A percentile compares a stretch with the other conserved stretches of the same genome.
Conservation (phyloP, 2,329 filamentous ascomycete species). For the Zasmidium citrigriseum region DNA sequence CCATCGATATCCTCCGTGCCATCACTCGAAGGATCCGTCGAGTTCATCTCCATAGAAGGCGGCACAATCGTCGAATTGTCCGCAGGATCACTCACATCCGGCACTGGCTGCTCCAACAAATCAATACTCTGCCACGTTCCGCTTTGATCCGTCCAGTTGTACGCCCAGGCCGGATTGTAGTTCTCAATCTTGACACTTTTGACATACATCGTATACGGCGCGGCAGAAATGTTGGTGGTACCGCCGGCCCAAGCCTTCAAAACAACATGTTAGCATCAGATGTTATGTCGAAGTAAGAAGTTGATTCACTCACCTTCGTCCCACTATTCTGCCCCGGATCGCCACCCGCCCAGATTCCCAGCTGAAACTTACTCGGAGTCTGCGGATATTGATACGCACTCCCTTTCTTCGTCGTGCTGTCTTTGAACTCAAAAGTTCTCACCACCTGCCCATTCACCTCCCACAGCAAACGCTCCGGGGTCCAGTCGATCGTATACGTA, state of each 20-base stretch:
- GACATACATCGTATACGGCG: constrained; percentile 9
- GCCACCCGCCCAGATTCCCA: constrained; percentile 7
- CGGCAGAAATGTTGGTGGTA: neutral
- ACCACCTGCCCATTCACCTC: constrained; percentile 56
- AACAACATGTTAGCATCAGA: too few species aligned
- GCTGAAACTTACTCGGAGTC: constrained; percentile 15
- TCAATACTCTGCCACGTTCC: constrained; percentile 3
- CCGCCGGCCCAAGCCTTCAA: constrained; percentile 3
- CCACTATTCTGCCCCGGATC: constrained; percentile 4
- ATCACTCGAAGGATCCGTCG: neutral
- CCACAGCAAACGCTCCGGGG: constrained; percentile 63
- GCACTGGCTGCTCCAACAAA: constrained; percentile 1
- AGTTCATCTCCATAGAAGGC: neutral
- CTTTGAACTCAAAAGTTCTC: constrained; percentile 42
- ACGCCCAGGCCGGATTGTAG: constrained; percentile 1
- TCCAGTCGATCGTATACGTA: constrained; percentile 71
- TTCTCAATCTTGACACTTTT: constrained; percentile 7
- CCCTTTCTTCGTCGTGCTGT: neutral
- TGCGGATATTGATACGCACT: constrained; percentile 17
- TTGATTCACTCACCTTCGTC: neutral
- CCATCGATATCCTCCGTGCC: neutral
- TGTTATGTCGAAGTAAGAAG: too few species aligned
- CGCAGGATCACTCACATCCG: neutral
- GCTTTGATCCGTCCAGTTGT: constrained; percentile 10
- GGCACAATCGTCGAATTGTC: neutral